Percentiles rank a stretch among this genome's conserved stretches.
Conservation (phyloP, 148 eudicot genomes). For the Limonium bicolor region DNA sequence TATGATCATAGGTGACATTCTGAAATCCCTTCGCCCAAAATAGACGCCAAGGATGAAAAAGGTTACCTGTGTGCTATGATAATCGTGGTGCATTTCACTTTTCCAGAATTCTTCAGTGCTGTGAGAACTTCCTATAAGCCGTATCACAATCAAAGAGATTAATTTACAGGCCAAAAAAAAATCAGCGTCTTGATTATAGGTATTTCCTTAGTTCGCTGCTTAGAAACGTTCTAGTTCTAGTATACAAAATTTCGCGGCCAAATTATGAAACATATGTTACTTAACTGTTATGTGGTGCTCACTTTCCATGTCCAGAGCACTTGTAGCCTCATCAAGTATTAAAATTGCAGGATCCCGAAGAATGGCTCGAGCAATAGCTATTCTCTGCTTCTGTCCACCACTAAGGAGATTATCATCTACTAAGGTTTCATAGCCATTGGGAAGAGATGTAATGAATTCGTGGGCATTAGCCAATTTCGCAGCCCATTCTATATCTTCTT, state of each 20-base stretch:
- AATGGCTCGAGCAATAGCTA: conserved; percentile 42
- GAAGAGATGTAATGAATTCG: conserved; percentile 37
- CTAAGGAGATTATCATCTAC: conserved; percentile 30
- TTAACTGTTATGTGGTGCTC: conserved; percentile 26
- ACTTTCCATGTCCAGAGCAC: conserved; percentile 43
- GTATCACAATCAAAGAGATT: neutral
- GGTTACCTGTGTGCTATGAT: conserved; percentile 34
- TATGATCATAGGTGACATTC: too few relatives aligned
- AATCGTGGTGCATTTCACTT: conserved; percentile 20
- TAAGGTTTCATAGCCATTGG: conserved; percentile 27
- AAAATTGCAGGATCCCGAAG: conserved; percentile 29
- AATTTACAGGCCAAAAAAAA: neutral
- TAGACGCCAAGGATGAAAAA: neutral
- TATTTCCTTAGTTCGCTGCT: neutral
- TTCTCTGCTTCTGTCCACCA: conserved; percentile 45
- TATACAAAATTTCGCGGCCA: neutral
- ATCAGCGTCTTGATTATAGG: neutral
- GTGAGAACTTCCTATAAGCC: conserved; percentile 16
- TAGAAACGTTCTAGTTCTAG: neutral
- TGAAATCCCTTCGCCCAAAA: too few relatives aligned
- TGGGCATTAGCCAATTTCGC: conserved; percentile 31
- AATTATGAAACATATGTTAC: neutral
- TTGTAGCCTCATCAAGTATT: conserved; percentile 39
- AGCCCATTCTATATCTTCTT: conserved; percentile 32
- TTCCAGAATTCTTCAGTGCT: conserved; percentile 15